These are phyloP conservation scores for Termitomyces sp. DNA, from an alignment of 768 basidiomycete genomes.

Conservation along the genomic window DNA sequence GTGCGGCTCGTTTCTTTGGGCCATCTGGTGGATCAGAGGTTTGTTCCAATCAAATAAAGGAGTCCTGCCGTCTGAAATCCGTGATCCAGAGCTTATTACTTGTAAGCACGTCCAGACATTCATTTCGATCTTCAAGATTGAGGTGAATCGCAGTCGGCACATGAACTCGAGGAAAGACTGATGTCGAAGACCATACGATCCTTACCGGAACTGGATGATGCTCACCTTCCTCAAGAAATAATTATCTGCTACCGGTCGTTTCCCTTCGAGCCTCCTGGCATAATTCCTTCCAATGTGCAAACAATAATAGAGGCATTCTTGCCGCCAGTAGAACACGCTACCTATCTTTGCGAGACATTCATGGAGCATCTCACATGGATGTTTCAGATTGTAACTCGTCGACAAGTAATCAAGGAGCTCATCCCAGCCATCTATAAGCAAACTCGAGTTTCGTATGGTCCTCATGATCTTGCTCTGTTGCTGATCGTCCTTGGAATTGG, in stretches of 20 bases:
- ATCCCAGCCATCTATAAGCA: conserved; percentile 46
- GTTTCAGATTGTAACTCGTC: conserved; percentile 45
- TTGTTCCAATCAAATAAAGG: conserved; percentile 11
- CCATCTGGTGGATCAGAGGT: conserved; percentile 51
- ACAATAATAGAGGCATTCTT: conserved; percentile 42
- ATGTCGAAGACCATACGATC: conserved; percentile 11
- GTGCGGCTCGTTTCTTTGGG: conserved; percentile 41
- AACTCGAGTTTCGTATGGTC: conserved; percentile 34
- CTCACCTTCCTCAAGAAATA: conserved; percentile 44
- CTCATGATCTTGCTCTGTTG: conserved; percentile 48
- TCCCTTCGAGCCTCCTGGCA: conserved; percentile 39
- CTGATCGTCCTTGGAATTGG: conserved; percentile 47
- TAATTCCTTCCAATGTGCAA: conserved; percentile 31
- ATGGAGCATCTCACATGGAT: conserved; percentile 49
- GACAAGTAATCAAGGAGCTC: conserved; percentile 40
- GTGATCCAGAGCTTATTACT: conserved; percentile 37
- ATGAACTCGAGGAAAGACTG: conserved; percentile 20
- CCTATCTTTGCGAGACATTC: conserved; percentile 42
- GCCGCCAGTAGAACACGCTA: conserved; percentile 40
- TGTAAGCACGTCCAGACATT: conserved; percentile 24
- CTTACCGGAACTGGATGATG: conserved; percentile 38
- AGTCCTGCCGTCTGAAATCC: conserved; percentile 6
- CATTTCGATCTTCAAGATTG: not conserved
- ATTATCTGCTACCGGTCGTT: conserved; percentile 40
- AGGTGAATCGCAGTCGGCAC: conserved; percentile 20